Base-by-base conservation (phyloP, 306 rosid genomes). In the Vigna angularis region DNA sequence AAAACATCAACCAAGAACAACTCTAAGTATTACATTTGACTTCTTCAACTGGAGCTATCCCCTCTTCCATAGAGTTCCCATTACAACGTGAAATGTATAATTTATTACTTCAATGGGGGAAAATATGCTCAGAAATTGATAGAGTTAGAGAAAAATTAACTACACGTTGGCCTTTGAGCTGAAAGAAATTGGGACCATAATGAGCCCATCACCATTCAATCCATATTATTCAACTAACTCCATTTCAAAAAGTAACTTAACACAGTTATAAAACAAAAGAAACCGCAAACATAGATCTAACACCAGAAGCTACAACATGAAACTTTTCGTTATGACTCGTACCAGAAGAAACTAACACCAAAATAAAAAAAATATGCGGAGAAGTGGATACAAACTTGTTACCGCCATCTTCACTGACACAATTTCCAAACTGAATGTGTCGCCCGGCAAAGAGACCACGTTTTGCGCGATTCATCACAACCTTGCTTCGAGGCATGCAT, bases 361-460 rank as follows among this genome's bases (percentile, higher is more conserved):
- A 55, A 56, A 64, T 0, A 34, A 61, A 20, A 64, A 76, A 64
- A 65, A 47, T 7, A 74, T 4, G 59, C 34, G 7, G 22, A 73
- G 36, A 40, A 73, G 4, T 11, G 70, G 42, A 36, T 28, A 83
- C 92, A 48, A 58, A 92, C 99, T 93, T 95, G 90, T 92, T 93
- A 50, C 98, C 99, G 24, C 99, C 99, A 61, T 93, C 98, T 89
- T 95, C 99, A 38, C 99, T 93, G 79, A 95, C 81, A 48, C 75
- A 84, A 50, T 95, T 91, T 47, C 98, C 98, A 20, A 92, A 95
- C 82, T 84, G 99, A 79, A 95, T 95, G 76, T 93, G 99, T 42
- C 88, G 79, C 16, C 99, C 98, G 1, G 98, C 99, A 75, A 12
- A 95, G 69, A 95, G 84, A 30, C 99, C 98, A 2, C 98, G 96